These are phyloP conservation scores for Penicillium subrubescens DNA, from an alignment of 495 filamentous ascomycete genomes.

Conservation along the genomic window DNA sequence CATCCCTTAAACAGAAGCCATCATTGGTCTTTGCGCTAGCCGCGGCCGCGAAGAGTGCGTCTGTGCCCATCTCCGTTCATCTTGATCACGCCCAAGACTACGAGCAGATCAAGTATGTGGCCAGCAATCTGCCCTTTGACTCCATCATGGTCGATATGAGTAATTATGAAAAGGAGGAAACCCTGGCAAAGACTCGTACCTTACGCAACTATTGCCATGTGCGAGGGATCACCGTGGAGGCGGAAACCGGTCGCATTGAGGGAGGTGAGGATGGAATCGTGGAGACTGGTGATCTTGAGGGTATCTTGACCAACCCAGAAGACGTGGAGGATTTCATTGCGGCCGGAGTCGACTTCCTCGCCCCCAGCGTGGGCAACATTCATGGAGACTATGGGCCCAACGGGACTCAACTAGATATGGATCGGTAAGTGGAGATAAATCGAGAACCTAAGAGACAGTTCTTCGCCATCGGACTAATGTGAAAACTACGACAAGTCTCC, in stretches of 20 bases:
- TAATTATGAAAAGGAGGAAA: slow-evolving; percentile 74
- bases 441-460: background rate
- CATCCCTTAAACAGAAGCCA: slow-evolving; percentile 63
- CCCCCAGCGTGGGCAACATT: slow-evolving; percentile 77
- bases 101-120: slow-evolving; percentile 60
- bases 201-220: slow-evolving; percentile 66
- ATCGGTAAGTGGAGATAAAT: slow-evolving; percentile 34
- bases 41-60: slow-evolving; percentile 57
- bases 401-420: slow-evolving; percentile 65
- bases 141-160: slow-evolving; percentile 74
- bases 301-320: slow-evolving; percentile 65
- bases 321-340: slow-evolving; percentile 68
- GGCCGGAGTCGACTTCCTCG: slow-evolving; percentile 72
- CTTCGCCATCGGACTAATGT: background rate
- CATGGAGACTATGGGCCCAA: slow-evolving; percentile 71
- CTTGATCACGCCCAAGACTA: slow-evolving; percentile 67
- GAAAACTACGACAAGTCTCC: slow-evolving; percentile 6
- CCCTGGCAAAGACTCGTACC: slow-evolving; percentile 62
- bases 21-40: slow-evolving; percentile 57
- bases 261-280: slow-evolving; percentile 80
- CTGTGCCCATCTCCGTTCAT: slow-evolving; percentile 66
- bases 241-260: slow-evolving; percentile 73
- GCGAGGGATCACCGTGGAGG: slow-evolving; percentile 66
- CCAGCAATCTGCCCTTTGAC: slow-evolving; percentile 61
- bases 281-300: slow-evolving; percentile 68